Percentiles rank a stretch among this genome's conserved stretches.
These are phyloP conservation scores for Chalciporus piperatus DNA, from an alignment of 768 basidiomycete species.

Conservation along the genomic window DNA sequence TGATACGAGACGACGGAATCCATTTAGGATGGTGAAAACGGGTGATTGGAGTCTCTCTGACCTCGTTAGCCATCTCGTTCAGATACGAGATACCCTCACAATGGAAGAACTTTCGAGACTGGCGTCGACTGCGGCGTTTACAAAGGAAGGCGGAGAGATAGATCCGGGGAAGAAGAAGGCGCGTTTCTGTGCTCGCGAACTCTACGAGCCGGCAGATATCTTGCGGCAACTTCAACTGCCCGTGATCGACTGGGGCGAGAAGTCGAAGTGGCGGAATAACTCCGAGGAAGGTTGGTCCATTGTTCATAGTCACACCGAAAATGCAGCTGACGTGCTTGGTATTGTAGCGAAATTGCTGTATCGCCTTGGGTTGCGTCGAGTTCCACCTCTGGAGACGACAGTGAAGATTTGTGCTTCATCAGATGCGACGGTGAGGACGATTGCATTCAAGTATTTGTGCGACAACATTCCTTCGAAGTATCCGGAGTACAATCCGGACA, in stretches of 20 bases:
- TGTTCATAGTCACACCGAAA: neutral
- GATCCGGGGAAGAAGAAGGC: constrained; percentile 34
- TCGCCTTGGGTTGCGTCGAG: constrained; percentile 62
- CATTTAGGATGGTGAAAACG: constrained; percentile 75
- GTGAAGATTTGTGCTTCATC: constrained; percentile 65
- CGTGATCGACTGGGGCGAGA: constrained; percentile 81
- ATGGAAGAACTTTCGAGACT: constrained; percentile 56
- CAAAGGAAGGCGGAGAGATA: constrained; percentile 43
- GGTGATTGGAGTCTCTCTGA: constrained; percentile 89
- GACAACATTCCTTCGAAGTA: constrained; percentile 68
- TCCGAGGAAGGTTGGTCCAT: constrained; percentile 77
- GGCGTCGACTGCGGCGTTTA: constrained; percentile 71
- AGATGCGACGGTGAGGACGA: constrained; percentile 47
- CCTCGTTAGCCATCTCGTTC: constrained; percentile 83
- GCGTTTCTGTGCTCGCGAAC: constrained; percentile 62
- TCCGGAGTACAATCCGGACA: constrained; percentile 50
- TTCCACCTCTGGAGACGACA: constrained; percentile 64
- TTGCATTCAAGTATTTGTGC: constrained; percentile 79
- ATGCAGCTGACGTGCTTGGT: neutral
- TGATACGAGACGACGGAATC: neutral
- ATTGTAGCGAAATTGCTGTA: constrained; percentile 74
- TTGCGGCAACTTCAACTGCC: constrained; percentile 76
- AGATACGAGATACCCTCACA: constrained; percentile 64
- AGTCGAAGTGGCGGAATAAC: constrained; percentile 71
- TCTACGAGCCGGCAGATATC: constrained; percentile 81